Evolutionary conservation across 805 yeast species (phyloP).

Genomic region (Candida stauntonica): DNA sequence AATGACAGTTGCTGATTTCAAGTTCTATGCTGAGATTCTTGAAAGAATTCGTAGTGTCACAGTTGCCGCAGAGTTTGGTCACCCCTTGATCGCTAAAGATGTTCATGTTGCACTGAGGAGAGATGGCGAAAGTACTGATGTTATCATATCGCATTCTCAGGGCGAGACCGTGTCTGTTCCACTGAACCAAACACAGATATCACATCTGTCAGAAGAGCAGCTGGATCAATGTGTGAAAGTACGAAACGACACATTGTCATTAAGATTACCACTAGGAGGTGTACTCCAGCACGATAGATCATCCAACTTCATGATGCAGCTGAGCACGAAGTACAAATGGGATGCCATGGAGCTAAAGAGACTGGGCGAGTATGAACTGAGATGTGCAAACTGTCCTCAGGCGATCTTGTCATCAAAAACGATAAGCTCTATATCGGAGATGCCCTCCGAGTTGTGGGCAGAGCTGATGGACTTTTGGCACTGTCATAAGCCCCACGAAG

Average conservation of each 20-base stretch:
- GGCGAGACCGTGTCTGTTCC: too few species aligned
- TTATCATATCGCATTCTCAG: too few species aligned
- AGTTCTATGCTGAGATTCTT: slow-evolving; percentile 15
- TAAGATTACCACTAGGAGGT: slow-evolving; percentile 15
- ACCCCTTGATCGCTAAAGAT: background rate
- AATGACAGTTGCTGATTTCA: background rate
- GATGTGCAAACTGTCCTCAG: slow-evolving; percentile 31
- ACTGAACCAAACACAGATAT: background rate
- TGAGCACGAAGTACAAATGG: slow-evolving; percentile 34
- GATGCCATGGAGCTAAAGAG: slow-evolving; percentile 36
- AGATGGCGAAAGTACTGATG: background rate
- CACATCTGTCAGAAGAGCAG: slow-evolving; percentile 1
- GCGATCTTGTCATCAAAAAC: slow-evolving; percentile 30
- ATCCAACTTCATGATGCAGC: slow-evolving; percentile 22
- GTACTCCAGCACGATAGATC: slow-evolving; percentile 10
- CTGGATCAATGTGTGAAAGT: slow-evolving; percentile 6
- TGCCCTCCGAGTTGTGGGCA: slow-evolving; percentile 93
- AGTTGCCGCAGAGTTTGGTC: slow-evolving; percentile 8
- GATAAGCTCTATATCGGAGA: slow-evolving; percentile 40
- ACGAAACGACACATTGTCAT: slow-evolving; percentile 3
- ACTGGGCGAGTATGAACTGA: slow-evolving; percentile 28
- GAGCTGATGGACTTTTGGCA: slow-evolving; percentile 98
- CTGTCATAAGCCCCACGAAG: slow-evolving; percentile 71
- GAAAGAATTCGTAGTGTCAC: slow-evolving; percentile 17
- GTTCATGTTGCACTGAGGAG: background rate